Base-by-base conservation (phyloP, 352 stramenopile genomes). In the Pythium utonaiense region DNA sequence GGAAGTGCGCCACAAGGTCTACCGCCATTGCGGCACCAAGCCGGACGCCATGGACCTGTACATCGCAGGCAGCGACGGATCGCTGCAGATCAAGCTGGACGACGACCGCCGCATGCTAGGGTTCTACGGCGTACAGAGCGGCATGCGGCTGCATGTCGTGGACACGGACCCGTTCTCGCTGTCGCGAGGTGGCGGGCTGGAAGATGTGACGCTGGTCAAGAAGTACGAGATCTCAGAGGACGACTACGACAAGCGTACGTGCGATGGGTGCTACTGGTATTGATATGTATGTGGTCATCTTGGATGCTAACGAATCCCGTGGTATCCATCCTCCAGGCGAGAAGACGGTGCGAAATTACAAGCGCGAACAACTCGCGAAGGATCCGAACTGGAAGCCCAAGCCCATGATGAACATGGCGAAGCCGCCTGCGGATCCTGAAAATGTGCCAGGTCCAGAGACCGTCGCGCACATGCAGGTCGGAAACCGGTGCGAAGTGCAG, bases 201-300 rank as follows among this genome's bases (percentile, higher is more conserved):
- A 99, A 68, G 95, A 99, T 71, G 88, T 97, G 10, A 95, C 88
- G 9, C 81, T 99, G 45, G 86, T 99, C 22, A 66, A 98, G 60
- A 99, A 99, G 78, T 99, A 99, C 74, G 71, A 89, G 64, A 99
- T 99, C 78, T 96, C 80, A 0, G 98, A 99, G 48, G 96, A 98
- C 41, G 96, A 99, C 63, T 99, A 99, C 77, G 80, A 99, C 73
- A 98, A 98, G 57, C 88, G 96, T 95, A 81, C 51, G 75, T 62
- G 14, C 25, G 13, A 8, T 13, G n/a, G n/a, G 5, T 45, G 24
- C n/a, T 17, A 21, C 45, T 38, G 7, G 6, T 28, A 6, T 33
- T 49, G 22, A 1, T n/a, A n/a, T n/a, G n/a, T n/a, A n/a, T n/a
- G n/a, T n/a, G n/a, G n/a, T n/a, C n/a, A n/a, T n/a, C n/a, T n/a